phyloP scores from a whole-genome alignment of 2,329 filamentous ascomycete species.

The Fragosphaeria purpurea region DNA sequence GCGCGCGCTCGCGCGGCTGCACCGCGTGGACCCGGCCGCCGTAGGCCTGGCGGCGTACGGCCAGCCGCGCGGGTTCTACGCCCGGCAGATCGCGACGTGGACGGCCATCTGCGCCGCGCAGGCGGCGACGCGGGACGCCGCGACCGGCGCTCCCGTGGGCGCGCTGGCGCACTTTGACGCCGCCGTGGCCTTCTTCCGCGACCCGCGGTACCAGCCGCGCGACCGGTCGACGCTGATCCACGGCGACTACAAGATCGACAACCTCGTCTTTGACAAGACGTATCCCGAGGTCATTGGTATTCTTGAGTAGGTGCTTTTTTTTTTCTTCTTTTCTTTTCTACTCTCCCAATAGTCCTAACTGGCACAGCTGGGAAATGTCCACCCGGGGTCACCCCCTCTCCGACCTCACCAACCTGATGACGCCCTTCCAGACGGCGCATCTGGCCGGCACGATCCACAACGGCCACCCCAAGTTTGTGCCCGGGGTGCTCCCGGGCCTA shows the following conservation, averaged over 20 bases:
- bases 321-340: background rate
- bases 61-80: constrained; percentile 67
- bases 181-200: constrained; percentile 67
- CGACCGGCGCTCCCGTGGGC: constrained; percentile 67
- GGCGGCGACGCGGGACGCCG: constrained; percentile 62
- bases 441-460: constrained; percentile 17
- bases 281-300: constrained; percentile 85
- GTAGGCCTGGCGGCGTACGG: constrained; percentile 68
- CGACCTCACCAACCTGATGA: constrained; percentile 73
- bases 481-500: constrained; percentile 52
- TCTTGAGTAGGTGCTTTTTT: constrained; percentile 53
- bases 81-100: constrained; percentile 77
- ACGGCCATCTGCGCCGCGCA: constrained; percentile 68
- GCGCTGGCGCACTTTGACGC: constrained; percentile 75
- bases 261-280: constrained; percentile 80
- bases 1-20: constrained; percentile 73
- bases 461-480: constrained; percentile 44
- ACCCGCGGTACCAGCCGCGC: constrained; percentile 58
- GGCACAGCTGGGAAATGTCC: constrained; percentile 80
- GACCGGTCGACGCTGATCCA: constrained; percentile 77
- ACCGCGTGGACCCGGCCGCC: constrained; percentile 56
- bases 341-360: background rate
- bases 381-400: constrained; percentile 93
- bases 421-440: constrained; percentile 34
- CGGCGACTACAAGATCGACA: constrained; percentile 95